phyloP scores from a whole-genome alignment of 2,329 filamentous ascomycete genomes.

The Phyllachora maydis region DNA sequence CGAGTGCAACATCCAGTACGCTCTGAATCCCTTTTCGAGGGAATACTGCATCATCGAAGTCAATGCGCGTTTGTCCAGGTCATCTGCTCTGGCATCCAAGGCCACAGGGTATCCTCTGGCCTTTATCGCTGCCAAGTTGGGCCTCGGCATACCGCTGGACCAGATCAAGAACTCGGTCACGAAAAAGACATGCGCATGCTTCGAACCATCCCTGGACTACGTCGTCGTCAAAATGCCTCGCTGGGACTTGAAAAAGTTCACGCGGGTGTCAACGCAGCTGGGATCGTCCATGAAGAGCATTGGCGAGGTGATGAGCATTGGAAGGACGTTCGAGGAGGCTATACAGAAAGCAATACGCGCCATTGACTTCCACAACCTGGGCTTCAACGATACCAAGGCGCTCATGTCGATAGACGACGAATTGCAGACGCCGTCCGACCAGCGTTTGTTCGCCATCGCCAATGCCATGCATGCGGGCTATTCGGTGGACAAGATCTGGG shows the following conservation, averaged over 20 bases:
- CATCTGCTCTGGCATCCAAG: conserved; percentile 88
- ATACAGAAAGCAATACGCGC: conserved; percentile 95
- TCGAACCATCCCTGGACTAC: conserved; percentile 95
- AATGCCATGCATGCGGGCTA: conserved; percentile 95
- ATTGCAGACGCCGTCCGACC: conserved; percentile 90
- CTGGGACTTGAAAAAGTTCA: conserved; percentile 99
- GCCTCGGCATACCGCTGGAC: conserved; percentile 84
- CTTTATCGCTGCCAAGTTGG: conserved; percentile 92
- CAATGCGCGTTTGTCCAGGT: conserved; percentile 88
- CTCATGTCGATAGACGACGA: conserved; percentile 94
- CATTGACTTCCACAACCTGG: conserved; percentile 87
- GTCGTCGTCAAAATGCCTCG: conserved; percentile 97
- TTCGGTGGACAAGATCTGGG: conserved; percentile 91
- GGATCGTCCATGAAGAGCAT: conserved; percentile 99
- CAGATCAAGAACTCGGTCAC: conserved; percentile 94
- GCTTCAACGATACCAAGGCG: conserved; percentile 79
- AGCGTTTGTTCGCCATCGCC: conserved; percentile 90
- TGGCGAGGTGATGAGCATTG: conserved; percentile 97
- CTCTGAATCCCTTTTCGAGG: conserved; percentile 79
- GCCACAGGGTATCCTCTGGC: conserved; percentile 91
- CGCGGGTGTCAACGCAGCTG: conserved; percentile 82
- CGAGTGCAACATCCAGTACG: conserved; percentile 98
- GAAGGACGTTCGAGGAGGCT: conserved; percentile 89
- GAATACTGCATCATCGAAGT: conserved; percentile 99
- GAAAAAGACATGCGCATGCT: conserved; percentile 88